Base-by-base conservation (phyloP, 331 rosid genomes). In the Pyrus hybrid region DNA sequence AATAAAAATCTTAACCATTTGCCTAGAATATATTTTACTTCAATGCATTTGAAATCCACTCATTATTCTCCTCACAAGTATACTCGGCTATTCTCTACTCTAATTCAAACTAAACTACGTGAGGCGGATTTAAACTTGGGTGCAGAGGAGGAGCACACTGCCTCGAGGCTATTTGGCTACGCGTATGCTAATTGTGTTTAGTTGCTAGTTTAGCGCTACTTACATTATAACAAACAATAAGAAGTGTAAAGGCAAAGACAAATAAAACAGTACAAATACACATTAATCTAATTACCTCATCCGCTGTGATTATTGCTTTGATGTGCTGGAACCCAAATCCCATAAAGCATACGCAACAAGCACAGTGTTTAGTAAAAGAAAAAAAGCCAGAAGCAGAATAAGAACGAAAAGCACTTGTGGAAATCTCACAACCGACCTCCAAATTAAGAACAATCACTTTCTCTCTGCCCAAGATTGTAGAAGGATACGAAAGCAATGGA, bases 391-490 rank as follows among this genome's bases (percentile, higher is more conserved):
- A 45, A 54, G 37, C 17, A 63, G 65, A 25, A 67, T 29, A 5
- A 47, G 10, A 26, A 30, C 6, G 7, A 11, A 37, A 53, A 18
- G 25, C 6, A 3, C 45, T 18, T 2, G 1, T n/a, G 56, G 71
- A 73, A 69, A 68, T 22, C 63, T 58, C 75, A 12, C 23, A 63
- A 62, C 70, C 21, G 22, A 74, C 98, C 95, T 94, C 97, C 85
- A 94, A 82, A 84, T 94, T 91, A 66, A 94, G 97, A 87, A 94
- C 95, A 87, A 94, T 94, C 53, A 85, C 92, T 84, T 86, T 91
- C 63, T 90, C 98, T 85, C 98, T 86, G 20, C 97, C 97, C 41
- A 94, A 83, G 73, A 94, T 94, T 64, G 96, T 81, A 6, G 98
- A 91, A 79, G 98, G 98, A 33, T 91, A 94, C 0, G 97, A 90